These are phyloP conservation scores for Neostapfia colusana DNA, from an alignment of 176 grass and related monocot genomes.

Conservation along the genomic window DNA sequence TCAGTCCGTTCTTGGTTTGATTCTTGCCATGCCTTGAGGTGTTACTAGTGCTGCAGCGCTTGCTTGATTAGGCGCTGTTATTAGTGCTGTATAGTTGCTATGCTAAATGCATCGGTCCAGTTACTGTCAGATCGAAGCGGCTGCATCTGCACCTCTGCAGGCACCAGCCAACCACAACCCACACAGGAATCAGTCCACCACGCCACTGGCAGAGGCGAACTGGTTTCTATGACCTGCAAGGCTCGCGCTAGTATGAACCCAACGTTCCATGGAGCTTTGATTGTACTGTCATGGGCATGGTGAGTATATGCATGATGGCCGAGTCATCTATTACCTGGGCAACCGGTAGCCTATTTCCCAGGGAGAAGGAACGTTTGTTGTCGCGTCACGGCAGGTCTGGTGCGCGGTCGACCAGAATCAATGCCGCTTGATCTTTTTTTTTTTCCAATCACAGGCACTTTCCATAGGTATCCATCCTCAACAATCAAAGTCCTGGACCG, in stretches of 20 bases:
- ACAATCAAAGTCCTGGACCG: constrained; percentile 7
- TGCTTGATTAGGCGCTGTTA: background rate
- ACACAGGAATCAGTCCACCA: background rate
- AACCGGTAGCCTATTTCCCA: background rate
- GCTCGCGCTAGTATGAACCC: background rate
- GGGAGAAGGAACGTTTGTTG: background rate
- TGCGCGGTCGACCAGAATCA: constrained; percentile 27
- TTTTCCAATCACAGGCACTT: background rate
- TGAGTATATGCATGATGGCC: too few relatives aligned
- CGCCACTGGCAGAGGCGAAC: background rate
- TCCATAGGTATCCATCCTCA: background rate
- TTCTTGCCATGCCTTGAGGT: background rate
- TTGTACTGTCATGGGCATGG: background rate
- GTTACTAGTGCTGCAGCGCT: background rate
- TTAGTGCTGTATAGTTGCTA: background rate
- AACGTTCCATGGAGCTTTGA: background rate
- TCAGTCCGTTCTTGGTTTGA: background rate
- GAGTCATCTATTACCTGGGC: background rate
- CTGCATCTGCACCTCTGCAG: constrained; percentile 1
- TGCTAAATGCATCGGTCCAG: background rate
- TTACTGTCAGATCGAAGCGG: constrained; percentile 34
- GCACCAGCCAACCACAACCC: background rate
- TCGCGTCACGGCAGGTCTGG: constrained; percentile 7
- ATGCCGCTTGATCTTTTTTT: background rate
- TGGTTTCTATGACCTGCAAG: background rate